Base-by-base conservation (phyloP, 495 filamentous ascomycete genomes). In the Chaetomium tenue region DNA sequence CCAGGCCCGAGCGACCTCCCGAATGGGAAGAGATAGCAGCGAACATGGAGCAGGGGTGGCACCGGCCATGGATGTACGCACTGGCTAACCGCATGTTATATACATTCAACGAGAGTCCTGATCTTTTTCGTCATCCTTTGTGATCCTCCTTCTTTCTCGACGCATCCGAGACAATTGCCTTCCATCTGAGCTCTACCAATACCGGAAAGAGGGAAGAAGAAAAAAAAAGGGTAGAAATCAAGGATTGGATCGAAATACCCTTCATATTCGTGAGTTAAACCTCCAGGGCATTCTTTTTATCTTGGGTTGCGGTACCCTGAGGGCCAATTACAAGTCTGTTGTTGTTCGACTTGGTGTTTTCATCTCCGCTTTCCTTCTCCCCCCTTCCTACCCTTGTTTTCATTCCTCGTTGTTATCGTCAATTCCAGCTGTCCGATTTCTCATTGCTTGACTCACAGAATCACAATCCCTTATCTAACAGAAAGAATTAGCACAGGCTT, bases 91-190 rank as follows among this genome's bases (percentile, higher is more conserved):
- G 8, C n/a, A 11, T 50, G 18, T 8, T 20, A n/a, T 50, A 23
- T 50, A 11, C 46, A 33, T 46, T 47, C 46, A 65, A 46, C 18
- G 16, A 30, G 48, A 20, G 37, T 53, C 63, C 63, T 65, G 50
- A 48, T 65, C 57, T 60, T 65, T 65, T 65, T 65, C 63, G 63
- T 65, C 48, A 57, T 58, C 22, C 47, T 12, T 53, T 28, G 26
- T 22, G 22, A 3, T 5, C 30, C n/a, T 5, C 8, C 30, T 40
- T 26, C 46, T 42, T 63, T 33, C 18, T 63, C 54, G 44, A 26
- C 62, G 46, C 55, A 59, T 64, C 46, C 54, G 62, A 55, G 53
- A 33, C 61, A 44, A 15, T 15, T 39, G 42, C 50, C 54, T 26
- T 22, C 12, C 12, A 25, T 22, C 20, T 58, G 23, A 18, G 48